These are phyloP conservation scores for Magnaporthiopsis incrustans DNA, from an alignment of 2,329 filamentous ascomycete genomes.

Conservation along the genomic window DNA sequence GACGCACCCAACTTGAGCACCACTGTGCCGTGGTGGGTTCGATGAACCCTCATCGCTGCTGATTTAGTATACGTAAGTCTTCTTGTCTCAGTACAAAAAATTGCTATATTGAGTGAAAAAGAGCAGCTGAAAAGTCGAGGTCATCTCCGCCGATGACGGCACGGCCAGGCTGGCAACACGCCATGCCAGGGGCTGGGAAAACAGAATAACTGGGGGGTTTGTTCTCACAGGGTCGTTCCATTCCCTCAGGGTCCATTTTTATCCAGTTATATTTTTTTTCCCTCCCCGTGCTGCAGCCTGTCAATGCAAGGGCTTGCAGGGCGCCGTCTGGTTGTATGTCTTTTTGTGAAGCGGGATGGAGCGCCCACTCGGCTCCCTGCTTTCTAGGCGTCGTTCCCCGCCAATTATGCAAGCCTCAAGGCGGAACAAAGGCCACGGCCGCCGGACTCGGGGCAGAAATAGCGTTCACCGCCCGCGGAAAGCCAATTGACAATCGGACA, in stretches of 20 bases:
- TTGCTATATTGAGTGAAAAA: background rate
- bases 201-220: background rate
- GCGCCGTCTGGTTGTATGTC: background rate
- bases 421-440: too few relatives aligned
- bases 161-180: background rate
- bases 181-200: background rate
- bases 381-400: background rate
- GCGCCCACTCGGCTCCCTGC: background rate
- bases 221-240: constrained; percentile 7
- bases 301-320: background rate
- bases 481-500: background rate
- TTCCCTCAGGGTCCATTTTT: constrained; percentile 9
- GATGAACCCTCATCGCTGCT: constrained; percentile 56
- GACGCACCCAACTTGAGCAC: constrained; percentile 80
- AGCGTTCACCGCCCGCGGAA: constrained; percentile 2
- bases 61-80: constrained; percentile 5
- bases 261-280: background rate
- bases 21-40: constrained; percentile 56
- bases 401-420: background rate
- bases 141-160: background rate
- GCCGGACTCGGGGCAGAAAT: constrained; percentile 3
- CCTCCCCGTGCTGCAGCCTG: background rate
- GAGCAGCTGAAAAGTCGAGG: background rate
- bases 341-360: background rate
- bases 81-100: background rate